Evolutionary conservation across 1,139 yeast species (phyloP).

Genomic region (Pichia cactophila): DNA sequence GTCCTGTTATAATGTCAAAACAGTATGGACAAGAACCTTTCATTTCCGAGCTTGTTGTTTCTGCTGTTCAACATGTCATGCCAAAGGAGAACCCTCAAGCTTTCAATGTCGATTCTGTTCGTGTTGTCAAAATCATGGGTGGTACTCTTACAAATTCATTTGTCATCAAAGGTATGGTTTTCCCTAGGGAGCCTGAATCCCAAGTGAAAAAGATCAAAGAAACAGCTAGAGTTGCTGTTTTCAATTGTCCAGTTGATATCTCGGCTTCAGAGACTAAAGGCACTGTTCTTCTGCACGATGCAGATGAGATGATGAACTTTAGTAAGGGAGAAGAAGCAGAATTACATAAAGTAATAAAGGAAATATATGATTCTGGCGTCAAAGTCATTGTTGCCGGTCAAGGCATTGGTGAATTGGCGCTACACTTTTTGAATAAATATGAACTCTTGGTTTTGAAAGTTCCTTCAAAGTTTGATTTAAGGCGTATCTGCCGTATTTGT

Average conservation of each 20-base stretch:
- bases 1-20: slow-evolving; percentile 87
- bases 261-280: slow-evolving; percentile 96
- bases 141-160: slow-evolving; percentile 64
- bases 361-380: slow-evolving; percentile 77
- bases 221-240: slow-evolving; percentile 83
- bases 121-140: slow-evolving; percentile 97
- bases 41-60: slow-evolving; percentile 72
- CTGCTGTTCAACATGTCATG: slow-evolving; percentile 73
- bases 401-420: slow-evolving; percentile 84
- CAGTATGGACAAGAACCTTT: slow-evolving; percentile 84
- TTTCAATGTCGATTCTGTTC: slow-evolving; percentile 85
- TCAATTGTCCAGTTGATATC: slow-evolving; percentile 88
- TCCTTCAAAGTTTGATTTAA: slow-evolving; percentile 86
- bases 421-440: slow-evolving; percentile 85
- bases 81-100: slow-evolving; percentile 45
- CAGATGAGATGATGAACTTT: slow-evolving; percentile 93
- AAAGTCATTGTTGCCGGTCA: slow-evolving; percentile 89
- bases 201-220: slow-evolving; percentile 54
- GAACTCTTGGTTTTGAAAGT: slow-evolving; percentile 80
- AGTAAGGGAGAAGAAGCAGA: slow-evolving; percentile 95
- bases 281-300: slow-evolving; percentile 89
- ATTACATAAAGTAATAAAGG: slow-evolving; percentile 79
- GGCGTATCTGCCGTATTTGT: slow-evolving; percentile 92
- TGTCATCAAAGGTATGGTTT: slow-evolving; percentile 96
- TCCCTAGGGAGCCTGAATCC: slow-evolving; percentile 95